Percentiles rank a stretch among this genome's conserved stretches.
Conservation (phyloP, 225 moss, liverwort and hornwort genomes). For the Pseudoscleropodium purum region DNA sequence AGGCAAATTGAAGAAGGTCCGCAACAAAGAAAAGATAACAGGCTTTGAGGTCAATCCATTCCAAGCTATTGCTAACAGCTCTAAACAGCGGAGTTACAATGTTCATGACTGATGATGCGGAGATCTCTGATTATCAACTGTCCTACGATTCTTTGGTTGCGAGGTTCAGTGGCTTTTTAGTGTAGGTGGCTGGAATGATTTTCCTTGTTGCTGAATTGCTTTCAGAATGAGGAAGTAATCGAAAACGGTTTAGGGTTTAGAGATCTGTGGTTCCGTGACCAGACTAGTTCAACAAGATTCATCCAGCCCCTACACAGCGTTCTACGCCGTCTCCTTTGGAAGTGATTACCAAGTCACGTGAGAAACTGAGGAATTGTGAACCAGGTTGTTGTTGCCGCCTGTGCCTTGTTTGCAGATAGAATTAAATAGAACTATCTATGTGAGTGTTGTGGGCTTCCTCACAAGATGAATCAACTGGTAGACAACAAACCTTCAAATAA, state of each 20-base stretch:
- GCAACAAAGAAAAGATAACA: slow-evolving; percentile 18
- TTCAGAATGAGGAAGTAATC: slow-evolving; percentile 14
- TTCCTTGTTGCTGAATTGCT: slow-evolving; percentile 6
- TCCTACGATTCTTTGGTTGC: neutral
- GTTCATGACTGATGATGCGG: slow-evolving; percentile 2
- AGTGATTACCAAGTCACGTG: neutral
- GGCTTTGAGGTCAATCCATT: slow-evolving; percentile 35
- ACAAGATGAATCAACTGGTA: neutral
- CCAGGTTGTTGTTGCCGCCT: neutral
- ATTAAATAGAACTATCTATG: neutral
- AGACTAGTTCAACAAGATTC: neutral
- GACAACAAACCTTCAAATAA: neutral
- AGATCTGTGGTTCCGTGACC: neutral
- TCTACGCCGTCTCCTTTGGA: neutral
- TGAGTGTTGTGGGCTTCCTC: neutral
- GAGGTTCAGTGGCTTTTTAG: neutral
- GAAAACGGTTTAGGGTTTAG: neutral
- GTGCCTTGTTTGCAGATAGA: neutral
- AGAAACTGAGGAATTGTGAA: neutral
- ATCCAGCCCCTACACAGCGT: neutral
- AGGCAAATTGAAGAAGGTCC: slow-evolving; percentile 51
- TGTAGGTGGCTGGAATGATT: neutral
- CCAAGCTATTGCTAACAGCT: slow-evolving; percentile 25
- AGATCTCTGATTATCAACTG: neutral
- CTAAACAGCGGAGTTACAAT: slow-evolving; percentile 10